Percentiles rank a stretch among this genome's conserved stretches.
These are phyloP conservation scores for Pyrenochaeta sp. DNA, from an alignment of 2,329 filamentous ascomycete genomes.

Conservation along the genomic window DNA sequence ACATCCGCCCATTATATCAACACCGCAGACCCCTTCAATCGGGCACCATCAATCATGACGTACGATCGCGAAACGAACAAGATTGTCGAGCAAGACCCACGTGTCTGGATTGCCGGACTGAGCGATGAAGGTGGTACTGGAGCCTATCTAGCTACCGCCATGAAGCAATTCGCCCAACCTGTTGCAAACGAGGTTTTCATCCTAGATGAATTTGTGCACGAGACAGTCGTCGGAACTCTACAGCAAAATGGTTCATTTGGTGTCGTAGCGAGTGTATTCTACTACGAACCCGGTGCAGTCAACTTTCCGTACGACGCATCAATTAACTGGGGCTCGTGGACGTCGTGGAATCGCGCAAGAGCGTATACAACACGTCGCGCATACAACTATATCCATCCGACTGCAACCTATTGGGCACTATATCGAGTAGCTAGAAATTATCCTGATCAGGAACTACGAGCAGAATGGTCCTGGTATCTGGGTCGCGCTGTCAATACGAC, in stretches of 20 bases:
- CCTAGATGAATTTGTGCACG: constrained; percentile 63
- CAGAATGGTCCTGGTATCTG: constrained; percentile 65
- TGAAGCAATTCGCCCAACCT: constrained; percentile 65
- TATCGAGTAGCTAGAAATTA: constrained; percentile 64
- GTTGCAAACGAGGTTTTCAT: constrained; percentile 59
- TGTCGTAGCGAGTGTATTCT: constrained; percentile 66
- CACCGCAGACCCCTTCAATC: constrained; percentile 62
- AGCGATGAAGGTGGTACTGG: constrained; percentile 68
- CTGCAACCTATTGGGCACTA: constrained; percentile 65
- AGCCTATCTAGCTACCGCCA: constrained; percentile 62
- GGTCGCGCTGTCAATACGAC: constrained; percentile 63
- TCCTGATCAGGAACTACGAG: constrained; percentile 53
- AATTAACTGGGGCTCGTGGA: constrained; percentile 61
- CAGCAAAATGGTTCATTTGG: constrained; percentile 52
- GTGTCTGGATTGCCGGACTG: constrained; percentile 67
- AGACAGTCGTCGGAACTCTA: constrained; percentile 60
- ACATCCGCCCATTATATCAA: constrained; percentile 63
- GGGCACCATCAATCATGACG: constrained; percentile 64
- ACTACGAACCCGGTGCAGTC: constrained; percentile 59
- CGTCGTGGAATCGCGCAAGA: constrained; percentile 59
- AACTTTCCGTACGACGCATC: constrained; percentile 56
- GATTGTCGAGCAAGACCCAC: constrained; percentile 55
- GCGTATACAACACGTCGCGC: constrained; percentile 61
- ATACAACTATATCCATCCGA: constrained; percentile 68
- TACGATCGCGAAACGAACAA: constrained; percentile 57